Conservation (phyloP, 2,329 filamentous ascomycete species). For the Phialophora chinensis region DNA sequence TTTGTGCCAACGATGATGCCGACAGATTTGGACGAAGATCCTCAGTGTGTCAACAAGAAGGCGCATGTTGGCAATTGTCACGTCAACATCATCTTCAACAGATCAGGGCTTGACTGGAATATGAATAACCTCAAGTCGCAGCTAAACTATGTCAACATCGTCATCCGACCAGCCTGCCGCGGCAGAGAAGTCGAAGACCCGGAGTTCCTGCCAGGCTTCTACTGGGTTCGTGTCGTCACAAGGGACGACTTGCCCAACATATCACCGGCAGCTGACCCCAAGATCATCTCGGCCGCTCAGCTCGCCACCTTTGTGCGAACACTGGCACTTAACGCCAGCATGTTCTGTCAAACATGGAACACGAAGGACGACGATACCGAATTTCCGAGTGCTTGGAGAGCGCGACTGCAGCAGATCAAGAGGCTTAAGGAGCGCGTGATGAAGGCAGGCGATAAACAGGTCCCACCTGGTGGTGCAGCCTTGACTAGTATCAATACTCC, state of each 20-base stretch:
- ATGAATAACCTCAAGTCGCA: slow-evolving; percentile 93
- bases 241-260: slow-evolving; percentile 89
- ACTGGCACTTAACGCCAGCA: slow-evolving; percentile 87
- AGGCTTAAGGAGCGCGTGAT: slow-evolving; percentile 69
- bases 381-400: slow-evolving; percentile 87
- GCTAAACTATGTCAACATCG: slow-evolving; percentile 97
- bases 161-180: slow-evolving; percentile 78
- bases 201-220: slow-evolving; percentile 64
- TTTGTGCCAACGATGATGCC: slow-evolving; percentile 98
- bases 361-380: slow-evolving; percentile 67
- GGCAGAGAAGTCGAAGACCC: slow-evolving; percentile 46
- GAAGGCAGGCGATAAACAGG: slow-evolving; percentile 28
- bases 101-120: slow-evolving; percentile 84
- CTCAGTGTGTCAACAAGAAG: slow-evolving; percentile 83
- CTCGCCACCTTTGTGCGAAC: slow-evolving; percentile 86
- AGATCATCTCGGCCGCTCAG: slow-evolving; percentile 82
- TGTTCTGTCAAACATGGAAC: slow-evolving; percentile 91
- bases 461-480: slow-evolving; percentile 1
- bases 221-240: slow-evolving; percentile 87
- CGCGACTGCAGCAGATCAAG: slow-evolving; percentile 82
- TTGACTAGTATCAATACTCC: slow-evolving; percentile 8
- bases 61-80: slow-evolving; percentile 96
- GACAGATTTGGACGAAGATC: slow-evolving; percentile 77
- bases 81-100: slow-evolving; percentile 98
- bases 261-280: slow-evolving; percentile 85